These are phyloP conservation scores for Poronia punctata DNA, from an alignment of 495 filamentous ascomycete genomes.

Conservation along the genomic window DNA sequence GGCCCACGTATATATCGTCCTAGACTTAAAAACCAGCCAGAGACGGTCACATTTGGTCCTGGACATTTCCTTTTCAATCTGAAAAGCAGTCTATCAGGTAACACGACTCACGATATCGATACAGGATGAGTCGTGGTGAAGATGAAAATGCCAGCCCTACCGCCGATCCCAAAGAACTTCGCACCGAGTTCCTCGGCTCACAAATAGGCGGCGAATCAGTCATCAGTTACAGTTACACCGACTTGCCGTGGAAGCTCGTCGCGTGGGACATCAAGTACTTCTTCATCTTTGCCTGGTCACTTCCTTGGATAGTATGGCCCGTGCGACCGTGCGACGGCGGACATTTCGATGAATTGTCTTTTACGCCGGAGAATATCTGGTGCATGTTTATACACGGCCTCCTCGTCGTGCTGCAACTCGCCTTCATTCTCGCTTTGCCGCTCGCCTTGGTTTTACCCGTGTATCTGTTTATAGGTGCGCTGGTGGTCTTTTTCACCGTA, in stretches of 20 bases:
- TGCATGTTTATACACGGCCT: constrained; percentile 45
- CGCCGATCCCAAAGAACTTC: constrained; percentile 11
- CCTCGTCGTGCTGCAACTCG: constrained; percentile 44
- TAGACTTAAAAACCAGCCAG: too few relatives aligned
- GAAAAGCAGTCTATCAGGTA: too few relatives aligned
- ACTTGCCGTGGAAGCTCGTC: constrained; percentile 49
- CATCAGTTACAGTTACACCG: constrained; percentile 53
- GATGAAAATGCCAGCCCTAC: neutral
- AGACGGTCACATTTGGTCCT: too few relatives aligned
- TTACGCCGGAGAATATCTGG: constrained; percentile 40
- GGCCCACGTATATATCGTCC: too few relatives aligned
- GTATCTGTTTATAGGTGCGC: constrained; percentile 36
- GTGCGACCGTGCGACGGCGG: constrained; percentile 41
- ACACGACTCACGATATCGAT: too few relatives aligned
- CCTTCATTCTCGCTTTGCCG: constrained; percentile 44
- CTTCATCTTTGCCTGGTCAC: constrained; percentile 39
- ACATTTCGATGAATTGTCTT: constrained; percentile 52
- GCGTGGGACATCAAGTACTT: constrained; percentile 48
- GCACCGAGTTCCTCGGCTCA: constrained; percentile 42
- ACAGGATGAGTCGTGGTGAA: neutral
- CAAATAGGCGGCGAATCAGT: constrained; percentile 43
- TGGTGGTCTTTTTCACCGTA: constrained; percentile 30
- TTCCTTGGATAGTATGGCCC: constrained; percentile 49
- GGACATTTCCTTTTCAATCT: too few relatives aligned
- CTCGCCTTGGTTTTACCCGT: constrained; percentile 39